Evolutionary conservation across 148 eudicot species (phyloP).

Genomic region (Rhododendron molle): DNA sequence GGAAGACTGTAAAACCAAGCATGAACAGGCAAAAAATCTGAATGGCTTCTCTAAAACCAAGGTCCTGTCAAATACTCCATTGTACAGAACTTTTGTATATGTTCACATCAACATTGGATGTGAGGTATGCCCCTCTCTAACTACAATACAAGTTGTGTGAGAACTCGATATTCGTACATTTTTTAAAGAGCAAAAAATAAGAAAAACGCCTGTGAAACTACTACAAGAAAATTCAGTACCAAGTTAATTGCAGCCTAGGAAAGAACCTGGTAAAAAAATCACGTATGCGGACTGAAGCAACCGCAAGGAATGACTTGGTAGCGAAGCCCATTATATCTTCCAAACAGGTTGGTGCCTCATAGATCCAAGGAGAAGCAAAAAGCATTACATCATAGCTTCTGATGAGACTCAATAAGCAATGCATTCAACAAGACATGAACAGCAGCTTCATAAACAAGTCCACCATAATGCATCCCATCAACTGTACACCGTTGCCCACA

Average conservation of each 20-base stretch:
- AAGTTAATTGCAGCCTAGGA: slow-evolving; percentile 14
- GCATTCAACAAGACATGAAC: slow-evolving; percentile 88
- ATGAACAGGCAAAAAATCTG: slow-evolving; percentile 2
- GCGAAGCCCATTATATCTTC: background rate
- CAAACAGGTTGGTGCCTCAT: slow-evolving; percentile 6
- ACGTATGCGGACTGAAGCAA: slow-evolving; percentile 1
- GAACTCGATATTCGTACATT: slow-evolving; percentile 9
- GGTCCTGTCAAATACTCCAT: slow-evolving; percentile 8
- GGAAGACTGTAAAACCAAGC: background rate
- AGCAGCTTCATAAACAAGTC: slow-evolving; percentile 64
- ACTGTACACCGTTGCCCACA: slow-evolving; percentile 69
- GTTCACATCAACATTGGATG: slow-evolving; percentile 27
- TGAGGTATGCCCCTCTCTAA: slow-evolving; percentile 17
- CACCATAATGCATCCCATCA: slow-evolving; percentile 92
- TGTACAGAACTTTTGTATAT: slow-evolving; percentile 20
- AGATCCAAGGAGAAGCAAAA: slow-evolving; percentile 4
- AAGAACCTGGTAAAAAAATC: slow-evolving; percentile 23
- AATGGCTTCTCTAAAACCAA: slow-evolving; percentile 1
- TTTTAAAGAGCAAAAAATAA: background rate
- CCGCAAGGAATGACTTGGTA: background rate
- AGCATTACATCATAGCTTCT: slow-evolving; percentile 41
- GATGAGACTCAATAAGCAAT: slow-evolving; percentile 85
- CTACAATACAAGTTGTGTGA: slow-evolving; percentile 21
- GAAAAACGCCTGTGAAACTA: slow-evolving; percentile 11
- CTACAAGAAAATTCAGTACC: slow-evolving; percentile 14